Conservation (phyloP, 257 asterid genomes). For the Solanum sitiens region DNA sequence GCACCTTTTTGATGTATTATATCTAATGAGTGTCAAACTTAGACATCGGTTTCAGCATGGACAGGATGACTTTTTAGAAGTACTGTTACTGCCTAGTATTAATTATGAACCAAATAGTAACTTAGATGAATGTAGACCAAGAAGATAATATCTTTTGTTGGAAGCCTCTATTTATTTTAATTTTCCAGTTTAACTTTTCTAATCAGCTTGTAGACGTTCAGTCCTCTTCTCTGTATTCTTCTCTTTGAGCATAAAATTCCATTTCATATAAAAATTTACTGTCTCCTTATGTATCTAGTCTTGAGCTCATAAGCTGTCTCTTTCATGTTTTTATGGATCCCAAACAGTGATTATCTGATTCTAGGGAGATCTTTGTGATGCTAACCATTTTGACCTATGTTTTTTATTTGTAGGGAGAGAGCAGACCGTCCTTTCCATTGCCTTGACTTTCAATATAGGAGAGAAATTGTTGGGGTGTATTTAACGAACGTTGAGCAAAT, state of each 20-base stretch:
- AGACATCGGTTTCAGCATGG: not conserved
- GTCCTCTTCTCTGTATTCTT: not conserved
- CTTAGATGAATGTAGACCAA: not conserved
- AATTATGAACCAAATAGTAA: not conserved
- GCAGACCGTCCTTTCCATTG: conserved; percentile 85
- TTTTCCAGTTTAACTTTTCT: not conserved
- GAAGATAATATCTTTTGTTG: not conserved
- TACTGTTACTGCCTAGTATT: not conserved
- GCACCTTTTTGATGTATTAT: not conserved
- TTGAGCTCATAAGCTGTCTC: not conserved
- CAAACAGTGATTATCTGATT: not conserved
- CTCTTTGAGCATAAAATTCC: not conserved
- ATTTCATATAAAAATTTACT: not conserved
- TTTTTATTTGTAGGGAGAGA: conserved; percentile 63
- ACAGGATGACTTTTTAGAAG: not conserved
- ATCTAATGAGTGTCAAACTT: not conserved
- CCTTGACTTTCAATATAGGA: conserved; percentile 71
- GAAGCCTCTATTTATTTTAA: not conserved
- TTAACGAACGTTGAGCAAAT: conserved; percentile 84
- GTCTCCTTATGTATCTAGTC: not conserved
- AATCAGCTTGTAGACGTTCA: not conserved
- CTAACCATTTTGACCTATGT: not conserved
- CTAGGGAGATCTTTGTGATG: not conserved
- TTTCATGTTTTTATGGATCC: not conserved
- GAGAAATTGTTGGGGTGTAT: conserved; percentile 89